Evolutionary conservation across 139 green algal genomes (phyloP).

Genomic region (Ettlia oleoabundans): DNA sequence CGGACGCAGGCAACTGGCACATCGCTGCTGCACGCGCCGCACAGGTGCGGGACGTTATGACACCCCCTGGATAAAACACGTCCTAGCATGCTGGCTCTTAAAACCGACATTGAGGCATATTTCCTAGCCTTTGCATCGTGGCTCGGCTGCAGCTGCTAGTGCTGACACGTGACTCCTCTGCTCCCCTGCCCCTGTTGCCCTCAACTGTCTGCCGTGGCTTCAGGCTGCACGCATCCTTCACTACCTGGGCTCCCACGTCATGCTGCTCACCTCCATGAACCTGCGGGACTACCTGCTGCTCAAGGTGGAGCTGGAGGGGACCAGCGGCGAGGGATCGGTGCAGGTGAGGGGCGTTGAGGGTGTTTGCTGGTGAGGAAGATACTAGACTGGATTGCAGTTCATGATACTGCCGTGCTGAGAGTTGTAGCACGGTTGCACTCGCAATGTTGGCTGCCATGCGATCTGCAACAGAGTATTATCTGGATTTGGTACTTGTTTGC

Average conservation of each 20-base stretch:
- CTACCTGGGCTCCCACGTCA: conserved; percentile 59
- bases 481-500: no score
- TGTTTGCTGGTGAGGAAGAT: no score
- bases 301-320: conserved; percentile 67
- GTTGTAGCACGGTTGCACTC: background rate
- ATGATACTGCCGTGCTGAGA: background rate
- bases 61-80: no score
- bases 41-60: no score
- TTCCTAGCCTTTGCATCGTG: background rate
- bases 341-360: conserved; percentile 30
- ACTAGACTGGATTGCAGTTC: no score
- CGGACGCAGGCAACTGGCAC: conserved; percentile 30
- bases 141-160: background rate
- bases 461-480: no score
- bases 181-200: background rate
- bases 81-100: no score
- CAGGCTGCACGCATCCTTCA: conserved; percentile 48
- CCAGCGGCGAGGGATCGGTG: conserved; percentile 50
- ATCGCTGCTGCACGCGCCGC: conserved; percentile 41
- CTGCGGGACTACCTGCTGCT: conserved; percentile 62
- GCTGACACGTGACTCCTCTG: background rate
- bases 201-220: background rate
- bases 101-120: no score
- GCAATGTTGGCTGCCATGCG: no score
- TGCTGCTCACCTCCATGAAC: conserved; percentile 64